These are phyloP conservation scores for Trypanosoma melophagium DNA, from an alignment of 208 protist species.

Conservation along the genomic window DNA sequence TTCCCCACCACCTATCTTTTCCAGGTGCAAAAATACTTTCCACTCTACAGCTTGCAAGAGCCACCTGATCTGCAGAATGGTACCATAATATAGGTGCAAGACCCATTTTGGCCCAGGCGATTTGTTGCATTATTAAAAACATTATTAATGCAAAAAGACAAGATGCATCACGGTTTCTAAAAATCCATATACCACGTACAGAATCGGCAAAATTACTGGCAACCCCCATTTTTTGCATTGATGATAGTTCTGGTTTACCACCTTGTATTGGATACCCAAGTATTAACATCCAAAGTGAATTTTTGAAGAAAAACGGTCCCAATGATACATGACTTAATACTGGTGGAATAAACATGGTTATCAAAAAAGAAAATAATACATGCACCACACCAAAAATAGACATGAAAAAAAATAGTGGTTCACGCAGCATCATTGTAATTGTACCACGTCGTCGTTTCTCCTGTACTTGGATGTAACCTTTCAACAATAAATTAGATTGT, in stretches of 20 bases:
- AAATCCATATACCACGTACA: constrained; percentile 58
- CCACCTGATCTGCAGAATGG: neutral
- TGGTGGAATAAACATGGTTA: constrained; percentile 50
- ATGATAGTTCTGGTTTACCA: constrained; percentile 23
- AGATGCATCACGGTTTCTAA: constrained; percentile 55
- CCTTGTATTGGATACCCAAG: constrained; percentile 49
- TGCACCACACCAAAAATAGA: constrained; percentile 36
- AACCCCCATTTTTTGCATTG: constrained; percentile 35
- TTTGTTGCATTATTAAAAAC: constrained; percentile 49
- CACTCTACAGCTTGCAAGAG: neutral
- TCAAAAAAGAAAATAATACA: constrained; percentile 30
- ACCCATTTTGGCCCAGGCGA: constrained; percentile 53
- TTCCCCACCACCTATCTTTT: neutral
- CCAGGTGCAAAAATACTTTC: neutral
- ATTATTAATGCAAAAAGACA: constrained; percentile 43
- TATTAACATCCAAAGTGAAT: constrained; percentile 49
- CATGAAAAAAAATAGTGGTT: constrained; percentile 49
- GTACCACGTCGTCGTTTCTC: constrained; percentile 51
- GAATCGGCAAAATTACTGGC: constrained; percentile 47
- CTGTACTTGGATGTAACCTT: constrained; percentile 38
- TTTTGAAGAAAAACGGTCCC: constrained; percentile 64
- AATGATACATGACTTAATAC: constrained; percentile 46
- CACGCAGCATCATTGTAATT: constrained; percentile 38
- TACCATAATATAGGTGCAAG: constrained; percentile 38
- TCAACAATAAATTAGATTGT: neutral